phyloP scores from a whole-genome alignment of 768 basidiomycete genomes.

The Pulveroboletus ravenelii region DNA sequence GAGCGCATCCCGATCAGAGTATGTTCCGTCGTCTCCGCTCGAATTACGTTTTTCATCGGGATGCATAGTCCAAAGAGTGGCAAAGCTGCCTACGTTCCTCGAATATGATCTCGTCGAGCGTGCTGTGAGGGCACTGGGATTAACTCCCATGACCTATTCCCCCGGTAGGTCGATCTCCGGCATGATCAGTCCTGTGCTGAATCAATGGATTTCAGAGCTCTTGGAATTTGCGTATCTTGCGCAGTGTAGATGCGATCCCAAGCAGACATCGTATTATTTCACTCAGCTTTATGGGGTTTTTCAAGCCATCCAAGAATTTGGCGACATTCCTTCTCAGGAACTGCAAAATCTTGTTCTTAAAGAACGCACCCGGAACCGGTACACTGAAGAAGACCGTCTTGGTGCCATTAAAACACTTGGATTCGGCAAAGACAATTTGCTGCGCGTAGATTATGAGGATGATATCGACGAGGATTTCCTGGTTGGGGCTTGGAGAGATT shows the following conservation, averaged over 20 bases:
- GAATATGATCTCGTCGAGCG: slow-evolving; percentile 37
- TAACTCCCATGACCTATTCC: slow-evolving; percentile 64
- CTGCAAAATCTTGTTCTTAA: slow-evolving; percentile 56
- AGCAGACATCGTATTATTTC: slow-evolving; percentile 59
- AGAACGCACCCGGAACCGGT: slow-evolving; percentile 63
- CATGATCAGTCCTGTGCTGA: neutral
- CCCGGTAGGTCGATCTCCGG: slow-evolving; percentile 41
- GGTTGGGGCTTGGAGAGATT: slow-evolving; percentile 61
- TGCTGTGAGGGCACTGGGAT: slow-evolving; percentile 49
- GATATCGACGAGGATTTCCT: slow-evolving; percentile 69
- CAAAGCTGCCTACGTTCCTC: slow-evolving; percentile 40
- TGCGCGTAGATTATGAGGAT: slow-evolving; percentile 65
- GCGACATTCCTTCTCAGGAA: slow-evolving; percentile 40
- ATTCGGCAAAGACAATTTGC: slow-evolving; percentile 55
- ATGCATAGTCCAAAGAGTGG: slow-evolving; percentile 49
- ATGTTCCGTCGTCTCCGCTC: slow-evolving; percentile 17
- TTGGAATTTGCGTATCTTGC: slow-evolving; percentile 76
- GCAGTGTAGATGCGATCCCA: slow-evolving; percentile 78
- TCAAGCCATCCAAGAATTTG: slow-evolving; percentile 43
- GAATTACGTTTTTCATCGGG: slow-evolving; percentile 2
- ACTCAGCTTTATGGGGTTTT: slow-evolving; percentile 51
- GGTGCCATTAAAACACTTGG: slow-evolving; percentile 52
- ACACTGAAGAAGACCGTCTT: slow-evolving; percentile 51
- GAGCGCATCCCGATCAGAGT: slow-evolving; percentile 79
- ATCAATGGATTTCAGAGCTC: slow-evolving; percentile 43